Base-by-base conservation (phyloP, 2,329 filamentous ascomycete species). In the Beauveria sp. region DNA sequence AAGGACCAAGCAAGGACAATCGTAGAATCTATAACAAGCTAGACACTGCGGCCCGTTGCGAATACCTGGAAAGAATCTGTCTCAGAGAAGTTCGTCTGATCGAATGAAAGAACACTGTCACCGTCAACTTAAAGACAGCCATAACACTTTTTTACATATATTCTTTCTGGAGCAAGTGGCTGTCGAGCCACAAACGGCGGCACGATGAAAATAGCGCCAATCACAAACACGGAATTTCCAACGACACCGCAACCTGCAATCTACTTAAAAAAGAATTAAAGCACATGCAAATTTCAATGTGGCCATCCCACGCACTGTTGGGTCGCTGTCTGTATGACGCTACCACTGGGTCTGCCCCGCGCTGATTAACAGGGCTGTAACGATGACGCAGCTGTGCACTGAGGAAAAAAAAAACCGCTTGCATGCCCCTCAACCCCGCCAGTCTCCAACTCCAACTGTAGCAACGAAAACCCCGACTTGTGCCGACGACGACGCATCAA, bases 391-490 rank as follows among this genome's bases (percentile, higher is more conserved):
- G 34, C 34, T 14, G 34, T 38, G 34, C 34, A 38, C 52, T 26
- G 34, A 14, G 4, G 47, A 26, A 12, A 59, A 59, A 59, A 59
- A 59, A 59, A 59, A 43, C 38, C 26, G 45, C 46, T 24, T 12
- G 52, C 24, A 38, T 56, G 42, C 53, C 54, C 43, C 24, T 26
- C 54, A 47, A 58, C 56, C 56, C 56, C 56, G 56, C 56, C 56
- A 58, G 43, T 38, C 34, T 30, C 56, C 45, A 24, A 38, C 43
- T 40, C 26, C 24, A 49, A 24, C 6, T 26, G 22, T 26, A 20
- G 42, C 22, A 56, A 14, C 38, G 28, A 30, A 46, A 46, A 18
- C 22, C 34, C 51, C 24, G 18, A 45, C n/a, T 14, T 56, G 26
- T 22, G 18, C 42, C 22, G n/a, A 30, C 18, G 7, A 3, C 18